Conservation (phyloP, 805 yeast genomes). For the Zygosaccharomyces bailii region DNA sequence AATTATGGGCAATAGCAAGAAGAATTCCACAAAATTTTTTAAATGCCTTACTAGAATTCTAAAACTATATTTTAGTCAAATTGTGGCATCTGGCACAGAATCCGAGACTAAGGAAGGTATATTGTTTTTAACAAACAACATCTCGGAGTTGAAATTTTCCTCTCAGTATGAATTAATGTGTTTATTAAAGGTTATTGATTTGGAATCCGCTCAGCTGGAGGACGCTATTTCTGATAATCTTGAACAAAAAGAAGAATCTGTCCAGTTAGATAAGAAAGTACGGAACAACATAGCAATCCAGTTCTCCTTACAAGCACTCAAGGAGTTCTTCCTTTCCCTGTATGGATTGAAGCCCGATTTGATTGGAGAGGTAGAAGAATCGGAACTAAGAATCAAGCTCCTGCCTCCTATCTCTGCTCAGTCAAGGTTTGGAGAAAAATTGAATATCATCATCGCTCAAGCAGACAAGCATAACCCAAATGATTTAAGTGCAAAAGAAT, state of each 20-base stretch:
- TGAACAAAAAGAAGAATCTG: not conserved
- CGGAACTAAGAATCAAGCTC: conserved; percentile 19
- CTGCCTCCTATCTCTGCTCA: not conserved
- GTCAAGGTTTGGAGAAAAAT: conserved; percentile 1
- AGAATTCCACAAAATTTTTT: conserved; percentile 19
- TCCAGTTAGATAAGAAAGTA: not conserved
- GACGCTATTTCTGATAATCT: conserved; percentile 24
- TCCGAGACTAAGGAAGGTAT: conserved; percentile 14
- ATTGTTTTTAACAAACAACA: conserved; percentile 25
- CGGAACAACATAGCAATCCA: conserved; percentile 16
- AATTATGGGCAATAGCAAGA: conserved; percentile 19
- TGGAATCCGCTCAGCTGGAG: conserved; percentile 25
- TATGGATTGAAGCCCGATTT: conserved; percentile 22
- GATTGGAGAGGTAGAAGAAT: conserved; percentile 16
- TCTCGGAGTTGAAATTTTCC: conserved; percentile 20
- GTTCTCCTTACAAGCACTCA: conserved; percentile 16
- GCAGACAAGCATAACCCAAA: not conserved
- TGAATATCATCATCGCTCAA: conserved; percentile 1
- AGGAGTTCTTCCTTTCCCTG: conserved; percentile 9
- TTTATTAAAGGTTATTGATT: conserved; percentile 21
- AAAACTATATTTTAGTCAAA: conserved; percentile 11
- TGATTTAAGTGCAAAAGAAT: not conserved
- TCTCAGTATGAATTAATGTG: conserved; percentile 24
- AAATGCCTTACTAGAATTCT: conserved; percentile 18
- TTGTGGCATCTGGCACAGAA: conserved; percentile 12